Percentiles rank a stretch among this genome's conserved stretches.
These are phyloP conservation scores for Penicillium sp. DNA, from an alignment of 2,329 filamentous ascomycete genomes.

Conservation along the genomic window DNA sequence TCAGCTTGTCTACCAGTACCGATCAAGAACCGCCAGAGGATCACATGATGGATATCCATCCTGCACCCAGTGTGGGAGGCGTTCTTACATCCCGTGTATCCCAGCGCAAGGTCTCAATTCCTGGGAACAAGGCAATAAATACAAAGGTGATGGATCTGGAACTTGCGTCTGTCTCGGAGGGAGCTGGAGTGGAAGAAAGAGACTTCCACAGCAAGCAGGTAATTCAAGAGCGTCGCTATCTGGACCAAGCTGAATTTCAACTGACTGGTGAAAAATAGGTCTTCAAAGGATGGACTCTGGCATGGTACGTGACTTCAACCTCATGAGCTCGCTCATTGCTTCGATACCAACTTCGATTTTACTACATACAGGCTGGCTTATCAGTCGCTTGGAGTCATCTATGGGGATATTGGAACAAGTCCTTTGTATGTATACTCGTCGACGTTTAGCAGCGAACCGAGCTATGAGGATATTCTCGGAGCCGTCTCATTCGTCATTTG, in stretches of 20 bases:
- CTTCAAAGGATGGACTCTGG: slow-evolving; percentile 3
- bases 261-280: not conserved
- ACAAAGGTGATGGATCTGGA: not conserved
- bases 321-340: not conserved
- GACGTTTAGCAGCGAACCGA: slow-evolving; percentile 51
- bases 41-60: not conserved
- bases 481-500: slow-evolving; percentile 58
- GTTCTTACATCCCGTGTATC: not conserved
- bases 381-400: slow-evolving; percentile 59
- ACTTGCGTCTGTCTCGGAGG: not conserved
- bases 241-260: not conserved
- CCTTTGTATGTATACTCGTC: slow-evolving; percentile 60
- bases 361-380: slow-evolving; percentile 49
- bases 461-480: slow-evolving; percentile 52
- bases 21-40: not conserved
- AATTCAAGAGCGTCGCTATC: not conserved
- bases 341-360: not conserved
- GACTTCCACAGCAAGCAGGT: slow-evolving; percentile 3
- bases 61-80: not conserved
- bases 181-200: not conserved
- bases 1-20: not conserved
- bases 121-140: not conserved
- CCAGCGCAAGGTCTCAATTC: not conserved
- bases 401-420: slow-evolving; percentile 61
- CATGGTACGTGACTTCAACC: not conserved